Conservation (phyloP, 345 rosid species). For the Kandelia obovata region DNA sequence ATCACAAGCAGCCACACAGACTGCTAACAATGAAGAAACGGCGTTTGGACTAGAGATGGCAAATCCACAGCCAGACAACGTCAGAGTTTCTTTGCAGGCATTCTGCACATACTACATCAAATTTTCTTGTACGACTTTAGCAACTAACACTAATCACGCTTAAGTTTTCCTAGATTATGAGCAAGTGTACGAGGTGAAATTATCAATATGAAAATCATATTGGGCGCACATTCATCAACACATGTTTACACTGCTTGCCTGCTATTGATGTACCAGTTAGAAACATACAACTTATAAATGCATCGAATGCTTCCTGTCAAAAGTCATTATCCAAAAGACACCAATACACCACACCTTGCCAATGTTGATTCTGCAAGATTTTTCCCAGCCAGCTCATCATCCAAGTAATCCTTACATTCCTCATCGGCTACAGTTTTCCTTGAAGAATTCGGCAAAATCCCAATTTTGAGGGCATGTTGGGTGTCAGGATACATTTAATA, state of each 20-base stretch:
- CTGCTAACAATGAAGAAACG: no score
- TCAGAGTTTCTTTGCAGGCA: no score
- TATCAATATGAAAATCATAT: background rate
- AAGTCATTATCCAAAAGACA: background rate
- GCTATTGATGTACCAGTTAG: background rate
- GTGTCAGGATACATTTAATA: background rate
- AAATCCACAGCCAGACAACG: no score
- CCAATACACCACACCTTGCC: background rate
- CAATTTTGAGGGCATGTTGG: background rate
- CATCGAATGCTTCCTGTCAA: background rate
- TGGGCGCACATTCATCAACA: background rate
- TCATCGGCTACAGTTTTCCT: background rate
- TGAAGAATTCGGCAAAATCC: background rate
- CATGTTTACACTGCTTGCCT: background rate
- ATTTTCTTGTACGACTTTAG: no score
- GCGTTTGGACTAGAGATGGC: no score
- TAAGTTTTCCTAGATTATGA: background rate
- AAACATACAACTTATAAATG: background rate
- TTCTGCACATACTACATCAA: no score
- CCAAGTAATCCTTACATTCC: background rate
- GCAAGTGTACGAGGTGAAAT: background rate
- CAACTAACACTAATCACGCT: no score
- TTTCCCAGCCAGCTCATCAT: background rate
- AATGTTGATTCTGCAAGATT: constrained; percentile 1
- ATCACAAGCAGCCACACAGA: no score